phyloP scores from a whole-genome alignment of 2,329 filamentous ascomycete genomes.

The Colletotrichum cuscutae region DNA sequence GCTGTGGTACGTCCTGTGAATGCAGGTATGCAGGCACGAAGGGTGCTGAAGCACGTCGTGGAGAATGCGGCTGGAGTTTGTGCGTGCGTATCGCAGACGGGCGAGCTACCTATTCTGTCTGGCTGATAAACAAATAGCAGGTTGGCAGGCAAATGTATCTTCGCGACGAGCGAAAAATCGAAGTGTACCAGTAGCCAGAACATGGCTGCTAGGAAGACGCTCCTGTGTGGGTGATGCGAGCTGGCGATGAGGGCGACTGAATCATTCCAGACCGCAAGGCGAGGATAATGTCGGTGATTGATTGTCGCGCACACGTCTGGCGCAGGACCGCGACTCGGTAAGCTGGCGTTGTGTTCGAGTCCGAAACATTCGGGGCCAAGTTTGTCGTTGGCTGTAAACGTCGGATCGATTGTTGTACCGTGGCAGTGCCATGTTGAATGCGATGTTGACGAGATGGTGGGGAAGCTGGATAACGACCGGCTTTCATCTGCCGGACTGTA shows the following conservation, averaged over 20 bases:
- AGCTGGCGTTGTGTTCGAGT: neutral
- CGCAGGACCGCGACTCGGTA: neutral
- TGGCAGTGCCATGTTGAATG: neutral
- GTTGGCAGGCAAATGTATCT: neutral
- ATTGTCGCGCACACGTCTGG: neutral
- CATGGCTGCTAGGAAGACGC: neutral
- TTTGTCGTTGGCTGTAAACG: neutral
- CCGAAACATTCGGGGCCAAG: neutral
- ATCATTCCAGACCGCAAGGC: neutral
- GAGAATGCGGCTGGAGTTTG: neutral
- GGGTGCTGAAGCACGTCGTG: neutral
- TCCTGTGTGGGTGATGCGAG: neutral
- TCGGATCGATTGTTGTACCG: conserved; percentile 5
- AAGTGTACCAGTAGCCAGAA: neutral
- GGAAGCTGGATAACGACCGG: neutral
- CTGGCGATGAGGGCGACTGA: conserved; percentile 3
- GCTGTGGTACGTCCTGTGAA: neutral
- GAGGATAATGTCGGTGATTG: neutral
- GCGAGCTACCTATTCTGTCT: neutral
- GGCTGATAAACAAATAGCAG: neutral
- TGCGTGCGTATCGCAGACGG: neutral
- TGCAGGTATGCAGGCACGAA: conserved; percentile 11
- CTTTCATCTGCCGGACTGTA: neutral
- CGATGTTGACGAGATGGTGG: neutral
- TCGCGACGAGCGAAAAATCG: conserved; percentile 15